Base-by-base conservation (phyloP, 2,329 filamentous ascomycete genomes). In the Emmonsiellopsis sp. region DNA sequence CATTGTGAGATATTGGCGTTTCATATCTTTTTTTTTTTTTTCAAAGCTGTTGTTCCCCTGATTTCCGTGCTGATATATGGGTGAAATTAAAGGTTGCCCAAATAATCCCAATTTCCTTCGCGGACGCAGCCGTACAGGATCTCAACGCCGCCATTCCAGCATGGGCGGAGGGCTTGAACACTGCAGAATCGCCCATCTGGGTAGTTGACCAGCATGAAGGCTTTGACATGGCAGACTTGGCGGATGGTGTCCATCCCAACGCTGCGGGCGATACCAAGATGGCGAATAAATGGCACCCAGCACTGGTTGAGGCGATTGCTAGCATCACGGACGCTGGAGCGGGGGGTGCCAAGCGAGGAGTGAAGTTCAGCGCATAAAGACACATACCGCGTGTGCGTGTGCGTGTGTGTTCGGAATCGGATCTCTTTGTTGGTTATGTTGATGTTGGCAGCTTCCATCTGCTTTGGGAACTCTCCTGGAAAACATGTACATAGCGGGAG, bases 211-310 rank as follows among this genome's bases (percentile, higher is more conserved):
- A 59, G 6, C 59, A 66, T 40, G 65, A 61, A 1, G 71, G 68
- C 4, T 72, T 66, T 55, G 60, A 63, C 7, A 64, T 58, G 8
- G 58, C 58, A 3, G 63, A 67, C 49, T 57, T 71, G 43, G 59
- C 65, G 8, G 73, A 75, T 55, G 71, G 71, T 9, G 66, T 76
- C 8, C 71, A 75, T 54, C 71, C 72, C 1, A 71, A 69, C 55
- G 61, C 58, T 8, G 13, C 17, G 31, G 45, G 51, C 5, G 45
- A 53, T 34, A 39, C 13, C 11, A 42, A 40, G 36, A 39, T 49
- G 27, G 43, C 45, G 17, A 36, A 14, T 10, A 49, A 36, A 21
- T 49, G 31, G 17, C 27, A 21, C 31, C 13, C 31, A 32, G 32
- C 46, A 39, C 7, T 49, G 6, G 31, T 21, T 21, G 33, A 49